phyloP scores from a whole-genome alignment of 169 alveolate genomes.

The Prorocentrum cordatum region DNA sequence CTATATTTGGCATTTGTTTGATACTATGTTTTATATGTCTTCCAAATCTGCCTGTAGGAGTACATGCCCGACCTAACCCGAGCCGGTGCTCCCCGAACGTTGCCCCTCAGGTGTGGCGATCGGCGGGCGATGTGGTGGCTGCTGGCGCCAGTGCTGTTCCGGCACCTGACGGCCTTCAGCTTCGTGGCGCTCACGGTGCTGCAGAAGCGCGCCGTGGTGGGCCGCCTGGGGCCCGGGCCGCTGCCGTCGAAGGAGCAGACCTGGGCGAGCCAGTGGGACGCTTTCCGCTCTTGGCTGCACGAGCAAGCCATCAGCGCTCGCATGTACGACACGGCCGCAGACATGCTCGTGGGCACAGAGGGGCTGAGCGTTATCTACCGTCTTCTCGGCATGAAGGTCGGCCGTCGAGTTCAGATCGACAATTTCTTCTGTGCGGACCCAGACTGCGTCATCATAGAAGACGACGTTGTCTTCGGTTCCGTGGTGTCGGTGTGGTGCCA shows the following conservation, averaged over 20 bases:
- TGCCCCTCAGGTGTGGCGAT: no score
- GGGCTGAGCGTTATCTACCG: background rate
- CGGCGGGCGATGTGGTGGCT: no score
- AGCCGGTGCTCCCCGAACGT: no score
- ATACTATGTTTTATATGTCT: no score
- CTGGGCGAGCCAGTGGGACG: background rate
- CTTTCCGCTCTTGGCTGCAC: background rate
- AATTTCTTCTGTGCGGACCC: background rate
- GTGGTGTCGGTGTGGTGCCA: background rate
- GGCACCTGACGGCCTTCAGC: background rate
- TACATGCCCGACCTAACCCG: no score
- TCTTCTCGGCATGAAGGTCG: background rate
- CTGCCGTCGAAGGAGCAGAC: background rate
- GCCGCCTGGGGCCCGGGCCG: background rate
- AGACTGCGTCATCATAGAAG: background rate
- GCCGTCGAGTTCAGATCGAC: conserved; percentile 27
- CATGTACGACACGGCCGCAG: background rate
- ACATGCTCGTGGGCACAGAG: background rate
- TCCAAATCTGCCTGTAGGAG: no score
- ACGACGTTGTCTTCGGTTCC: conserved; percentile 8
- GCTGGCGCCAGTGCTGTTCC: background rate
- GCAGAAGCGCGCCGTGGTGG: conserved; percentile 6
- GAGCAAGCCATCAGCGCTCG: conserved; percentile 1
- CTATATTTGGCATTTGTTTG: no score
- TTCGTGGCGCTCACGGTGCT: background rate